Conservation (phyloP, 225 moss, liverwort and hornwort species). For the Polytrichum commune region DNA sequence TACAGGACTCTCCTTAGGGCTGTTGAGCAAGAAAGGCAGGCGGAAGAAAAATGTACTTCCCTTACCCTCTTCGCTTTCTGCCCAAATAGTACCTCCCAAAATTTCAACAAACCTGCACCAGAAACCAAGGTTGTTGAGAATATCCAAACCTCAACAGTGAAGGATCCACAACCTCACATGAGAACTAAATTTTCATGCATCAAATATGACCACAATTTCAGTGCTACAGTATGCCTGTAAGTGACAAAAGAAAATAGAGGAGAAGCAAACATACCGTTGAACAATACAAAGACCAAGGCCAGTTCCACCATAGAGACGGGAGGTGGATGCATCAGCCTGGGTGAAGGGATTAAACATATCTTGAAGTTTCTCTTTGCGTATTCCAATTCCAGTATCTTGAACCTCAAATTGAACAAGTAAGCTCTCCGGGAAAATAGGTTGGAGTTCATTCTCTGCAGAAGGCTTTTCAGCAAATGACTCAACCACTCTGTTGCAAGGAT, state of each 20-base stretch:
- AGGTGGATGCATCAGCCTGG: conserved; percentile 63
- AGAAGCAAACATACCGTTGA: conserved; percentile 29
- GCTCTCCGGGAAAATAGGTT: conserved; percentile 17
- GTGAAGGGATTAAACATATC: conserved; percentile 63
- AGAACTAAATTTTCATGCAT: background rate
- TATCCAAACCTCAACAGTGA: background rate
- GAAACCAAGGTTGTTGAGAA: background rate
- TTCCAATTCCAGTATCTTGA: conserved; percentile 58
- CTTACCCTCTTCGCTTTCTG: conserved; percentile 46
- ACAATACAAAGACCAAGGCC: conserved; percentile 67
- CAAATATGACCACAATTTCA: background rate
- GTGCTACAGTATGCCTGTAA: background rate
- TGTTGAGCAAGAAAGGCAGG: conserved; percentile 42
- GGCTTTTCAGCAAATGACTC: conserved; percentile 6
- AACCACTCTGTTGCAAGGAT: conserved; percentile 16
- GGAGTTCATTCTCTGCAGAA: background rate
- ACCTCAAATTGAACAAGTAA: conserved; percentile 43
- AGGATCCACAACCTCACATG: background rate
- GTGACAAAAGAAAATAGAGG: background rate
- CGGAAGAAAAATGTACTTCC: conserved; percentile 48
- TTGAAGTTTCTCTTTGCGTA: conserved; percentile 43
- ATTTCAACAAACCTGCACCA: conserved; percentile 54
- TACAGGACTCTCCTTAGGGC: conserved; percentile 28
- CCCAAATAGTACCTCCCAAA: conserved; percentile 45
- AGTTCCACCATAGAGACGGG: conserved; percentile 59